phyloP scores from a whole-genome alignment of 1,284 basidiomycete species.

The Heterobasidion annosum region DNA sequence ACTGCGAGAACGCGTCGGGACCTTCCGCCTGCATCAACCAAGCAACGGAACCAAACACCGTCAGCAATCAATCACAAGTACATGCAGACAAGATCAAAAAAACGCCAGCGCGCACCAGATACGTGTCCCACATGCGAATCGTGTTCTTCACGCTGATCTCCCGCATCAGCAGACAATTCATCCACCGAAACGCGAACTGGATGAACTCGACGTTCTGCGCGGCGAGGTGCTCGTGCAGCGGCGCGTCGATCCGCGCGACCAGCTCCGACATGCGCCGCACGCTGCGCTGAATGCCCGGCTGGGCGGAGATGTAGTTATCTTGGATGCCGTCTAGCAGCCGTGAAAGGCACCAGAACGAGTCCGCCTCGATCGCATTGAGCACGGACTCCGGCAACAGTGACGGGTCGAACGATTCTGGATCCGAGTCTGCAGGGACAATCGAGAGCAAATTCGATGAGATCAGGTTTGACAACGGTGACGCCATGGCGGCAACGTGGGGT shows the following conservation, averaged over 20 bases:
- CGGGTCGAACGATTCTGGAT: slow-evolving; percentile 84
- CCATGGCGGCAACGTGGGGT: no score
- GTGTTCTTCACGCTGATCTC: slow-evolving; percentile 94
- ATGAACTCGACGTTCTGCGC: slow-evolving; percentile 94
- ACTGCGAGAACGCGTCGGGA: slow-evolving; percentile 91
- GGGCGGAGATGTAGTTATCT: slow-evolving; percentile 93
- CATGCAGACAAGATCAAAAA: neutral
- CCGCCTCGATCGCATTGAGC: slow-evolving; percentile 84
- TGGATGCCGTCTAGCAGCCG: slow-evolving; percentile 92
- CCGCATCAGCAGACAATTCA: slow-evolving; percentile 96
- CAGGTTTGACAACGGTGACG: no score
- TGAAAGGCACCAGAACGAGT: slow-evolving; percentile 95
- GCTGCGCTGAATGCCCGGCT: slow-evolving; percentile 90
- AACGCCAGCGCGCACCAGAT: slow-evolving; percentile 68
- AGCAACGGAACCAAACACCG: neutral
- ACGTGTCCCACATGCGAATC: slow-evolving; percentile 98
- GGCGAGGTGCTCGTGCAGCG: slow-evolving; percentile 76
- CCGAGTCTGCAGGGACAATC: slow-evolving; percentile 47
- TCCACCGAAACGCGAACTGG: slow-evolving; percentile 98
- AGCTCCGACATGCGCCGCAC: slow-evolving; percentile 90
- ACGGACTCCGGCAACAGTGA: slow-evolving; percentile 59
- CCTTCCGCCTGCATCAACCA: slow-evolving; percentile 70
- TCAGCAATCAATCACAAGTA: neutral
- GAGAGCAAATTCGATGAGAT: neutral
- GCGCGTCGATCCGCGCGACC: slow-evolving; percentile 85